Base-by-base conservation (phyloP, 495 filamentous ascomycete genomes). In the Aspergillus baeticus region DNA sequence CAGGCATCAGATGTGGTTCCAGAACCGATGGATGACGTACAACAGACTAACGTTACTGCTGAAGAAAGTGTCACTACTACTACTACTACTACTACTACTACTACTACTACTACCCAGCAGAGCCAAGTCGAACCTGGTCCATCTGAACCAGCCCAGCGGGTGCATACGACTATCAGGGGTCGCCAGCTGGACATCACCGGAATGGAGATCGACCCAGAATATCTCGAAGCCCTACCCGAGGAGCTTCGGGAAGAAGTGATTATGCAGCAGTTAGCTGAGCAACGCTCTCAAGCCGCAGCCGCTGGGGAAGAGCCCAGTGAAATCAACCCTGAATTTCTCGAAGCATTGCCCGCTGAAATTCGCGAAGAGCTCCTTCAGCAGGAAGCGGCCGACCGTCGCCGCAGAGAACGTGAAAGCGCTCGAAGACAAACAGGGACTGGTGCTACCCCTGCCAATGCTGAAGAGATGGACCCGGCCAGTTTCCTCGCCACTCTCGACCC, bases 191-290 rank as follows among this genome's bases (percentile, higher is more conserved):
- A 99, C 66, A 93, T 99, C 51, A 98, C 94, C 5, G 88, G 85
- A 22, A 81, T 99, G 60, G 92, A 92, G 55, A 97, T 99, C 55
- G 94, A 99, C 63, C 82, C 89, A 13, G 91, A 91, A 37, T 99
- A 96, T 69, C 82, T 99, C 3, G 90, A 94, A 51, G 95, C 91
- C 35, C 77, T 99, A 15, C 94, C 94, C 0, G 94, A 99, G 55
- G 94, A 98, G 37, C 83, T 97, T 46, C 83, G 94, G 23, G 93
- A 98, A 69, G 94, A 99, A 66, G 94, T 97, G 23, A 87, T 99
- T 36, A 90, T 92, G 71, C 83, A 89, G 42, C 90, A 96, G 51
- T 77, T 95, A 58, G 87, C 87, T 41, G 84, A 93, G 49, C 84
- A 93, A 48, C 87, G 94, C 61, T 86, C 87, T 6, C 82, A 91